Conservation (phyloP, 2,329 filamentous ascomycete genomes). For the Fusarium sp. region DNA sequence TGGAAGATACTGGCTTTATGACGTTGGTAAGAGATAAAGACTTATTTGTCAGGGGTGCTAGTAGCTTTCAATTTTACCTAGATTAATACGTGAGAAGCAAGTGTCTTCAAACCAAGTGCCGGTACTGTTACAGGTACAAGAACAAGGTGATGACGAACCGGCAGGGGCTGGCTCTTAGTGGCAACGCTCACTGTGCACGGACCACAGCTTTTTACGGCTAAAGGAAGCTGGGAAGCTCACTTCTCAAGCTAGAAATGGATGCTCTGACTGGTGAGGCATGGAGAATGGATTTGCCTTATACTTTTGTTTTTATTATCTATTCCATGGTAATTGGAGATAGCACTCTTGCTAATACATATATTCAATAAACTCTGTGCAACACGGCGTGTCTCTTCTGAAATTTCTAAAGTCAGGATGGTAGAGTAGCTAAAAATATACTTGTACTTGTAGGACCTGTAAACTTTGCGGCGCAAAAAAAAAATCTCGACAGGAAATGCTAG, state of each 20-base stretch:
- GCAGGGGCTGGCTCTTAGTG: constrained; percentile 17
- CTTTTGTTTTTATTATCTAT: too few species aligned
- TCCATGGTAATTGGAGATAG: too few species aligned
- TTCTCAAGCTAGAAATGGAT: not conserved
- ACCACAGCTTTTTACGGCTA: constrained; percentile 19
- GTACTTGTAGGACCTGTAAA: not conserved
- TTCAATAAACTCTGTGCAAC: too few species aligned
- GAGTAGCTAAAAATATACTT: not conserved
- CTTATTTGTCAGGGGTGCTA: too few species aligned
- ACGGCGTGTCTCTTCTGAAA: not conserved
- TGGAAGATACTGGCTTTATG: not conserved
- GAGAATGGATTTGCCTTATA: too few species aligned
- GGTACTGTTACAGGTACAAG: not conserved
- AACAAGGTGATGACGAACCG: constrained; percentile 30
- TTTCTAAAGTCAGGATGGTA: not conserved
- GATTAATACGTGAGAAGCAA: not conserved
- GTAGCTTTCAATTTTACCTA: too few species aligned
- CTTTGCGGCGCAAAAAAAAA: constrained; percentile 4
- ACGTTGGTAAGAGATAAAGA: not conserved
- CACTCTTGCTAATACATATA: too few species aligned
- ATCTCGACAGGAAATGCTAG: not conserved
- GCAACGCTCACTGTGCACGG: constrained; percentile 11
- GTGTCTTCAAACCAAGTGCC: not conserved
- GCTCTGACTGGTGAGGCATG: not conserved
- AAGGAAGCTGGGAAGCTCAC: not conserved